phyloP scores from a whole-genome alignment of 2,329 filamentous ascomycete genomes.

The Colletotrichum melonis region DNA sequence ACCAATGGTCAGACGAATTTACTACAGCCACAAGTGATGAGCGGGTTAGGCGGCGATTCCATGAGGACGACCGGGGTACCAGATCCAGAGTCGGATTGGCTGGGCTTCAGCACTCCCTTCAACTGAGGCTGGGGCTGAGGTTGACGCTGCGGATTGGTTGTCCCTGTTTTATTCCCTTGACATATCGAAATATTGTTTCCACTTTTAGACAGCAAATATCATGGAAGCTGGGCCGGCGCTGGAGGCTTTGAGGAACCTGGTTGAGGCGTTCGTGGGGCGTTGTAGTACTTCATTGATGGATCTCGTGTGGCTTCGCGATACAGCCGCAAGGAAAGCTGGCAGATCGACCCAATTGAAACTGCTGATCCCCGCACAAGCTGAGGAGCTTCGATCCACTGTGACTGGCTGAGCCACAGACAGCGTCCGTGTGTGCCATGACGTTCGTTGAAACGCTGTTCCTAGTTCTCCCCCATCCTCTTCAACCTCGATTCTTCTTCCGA shows the following conservation, averaged over 20 bases:
- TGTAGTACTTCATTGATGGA: slow-evolving; percentile 28
- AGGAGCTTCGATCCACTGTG: slow-evolving; percentile 24
- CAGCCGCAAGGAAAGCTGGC: slow-evolving; percentile 7
- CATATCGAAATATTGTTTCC: not conserved
- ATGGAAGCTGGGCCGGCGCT: slow-evolving; percentile 12
- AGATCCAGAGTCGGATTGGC: slow-evolving; percentile 47
- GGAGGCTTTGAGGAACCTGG: slow-evolving; percentile 8
- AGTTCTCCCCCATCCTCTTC: not conserved
- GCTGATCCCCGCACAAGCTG: slow-evolving; percentile 33
- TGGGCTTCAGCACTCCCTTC: slow-evolving; percentile 37
- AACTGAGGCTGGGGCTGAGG: slow-evolving; percentile 27
- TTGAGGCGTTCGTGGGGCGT: slow-evolving; percentile 28
- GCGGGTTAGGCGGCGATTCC: slow-evolving; percentile 38
- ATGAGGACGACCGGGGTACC: slow-evolving; percentile 41
- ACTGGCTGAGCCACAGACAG: slow-evolving; percentile 26
- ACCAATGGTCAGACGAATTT: slow-evolving; percentile 40
- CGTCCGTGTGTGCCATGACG: slow-evolving; percentile 26
- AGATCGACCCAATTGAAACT: slow-evolving; percentile 27
- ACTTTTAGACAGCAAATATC: not conserved
- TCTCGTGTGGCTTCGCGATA: slow-evolving; percentile 31
- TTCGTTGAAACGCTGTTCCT: slow-evolving; percentile 27
- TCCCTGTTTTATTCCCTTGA: not conserved
- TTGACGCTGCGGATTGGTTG: not conserved
- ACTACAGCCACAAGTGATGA: slow-evolving; percentile 39
- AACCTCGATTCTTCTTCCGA: not conserved